Percentiles rank a stretch among this genome's conserved stretches.
Evolutionary conservation across 164 flowering plant genomes (phyloP).

Genomic region (Pachysandra terminalis): DNA sequence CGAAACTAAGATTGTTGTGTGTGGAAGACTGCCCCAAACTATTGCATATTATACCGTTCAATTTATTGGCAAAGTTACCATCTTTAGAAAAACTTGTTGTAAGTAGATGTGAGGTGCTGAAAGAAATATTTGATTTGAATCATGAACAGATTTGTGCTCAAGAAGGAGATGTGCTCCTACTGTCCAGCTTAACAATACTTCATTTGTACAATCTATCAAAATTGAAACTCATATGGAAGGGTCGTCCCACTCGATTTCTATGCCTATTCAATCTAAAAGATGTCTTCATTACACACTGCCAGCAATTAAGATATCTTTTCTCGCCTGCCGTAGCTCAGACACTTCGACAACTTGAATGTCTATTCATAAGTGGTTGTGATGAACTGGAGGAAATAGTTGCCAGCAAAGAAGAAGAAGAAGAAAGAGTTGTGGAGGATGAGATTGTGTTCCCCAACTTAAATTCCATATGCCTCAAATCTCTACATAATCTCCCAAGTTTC

Average conservation of each 20-base stretch:
- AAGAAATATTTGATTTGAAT: too few species aligned
- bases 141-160: neutral
- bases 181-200: neutral
- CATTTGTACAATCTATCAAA: neutral
- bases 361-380: neutral
- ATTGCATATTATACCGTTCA: neutral
- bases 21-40: neutral
- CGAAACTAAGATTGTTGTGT: neutral
- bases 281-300: neutral
- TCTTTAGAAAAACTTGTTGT: neutral
- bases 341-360: neutral
- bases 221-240: neutral
- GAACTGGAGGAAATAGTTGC: neutral
- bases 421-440: neutral
- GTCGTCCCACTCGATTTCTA: neutral
- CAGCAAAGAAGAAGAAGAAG: neutral
- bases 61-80: neutral
- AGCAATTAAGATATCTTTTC: neutral
- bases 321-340: neutral
- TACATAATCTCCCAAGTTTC: neutral
- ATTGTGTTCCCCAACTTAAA: neutral
- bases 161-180: neutral
- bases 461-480: neutral
- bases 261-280: neutral
- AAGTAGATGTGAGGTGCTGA: neutral